These are phyloP conservation scores for Cyphellophora attinorum DNA, from an alignment of 2,329 filamentous ascomycete genomes.

Conservation along the genomic window DNA sequence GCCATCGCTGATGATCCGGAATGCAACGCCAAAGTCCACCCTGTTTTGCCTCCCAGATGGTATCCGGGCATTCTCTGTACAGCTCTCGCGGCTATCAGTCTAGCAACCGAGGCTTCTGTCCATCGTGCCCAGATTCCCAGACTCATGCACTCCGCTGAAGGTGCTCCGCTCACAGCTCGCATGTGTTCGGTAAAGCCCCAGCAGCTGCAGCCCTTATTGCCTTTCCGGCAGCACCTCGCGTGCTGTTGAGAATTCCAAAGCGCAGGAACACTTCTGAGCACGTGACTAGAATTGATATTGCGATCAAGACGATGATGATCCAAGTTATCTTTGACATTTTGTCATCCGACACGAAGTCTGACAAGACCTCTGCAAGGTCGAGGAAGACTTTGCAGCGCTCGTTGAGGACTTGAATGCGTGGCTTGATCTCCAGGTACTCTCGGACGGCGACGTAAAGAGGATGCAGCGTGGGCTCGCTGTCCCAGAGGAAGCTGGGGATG, in stretches of 20 bases:
- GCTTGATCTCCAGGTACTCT: constrained; percentile 96
- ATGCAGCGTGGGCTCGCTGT: constrained; percentile 87
- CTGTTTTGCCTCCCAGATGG: no score
- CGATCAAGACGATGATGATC: constrained; percentile 93
- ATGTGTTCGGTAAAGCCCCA: no score
- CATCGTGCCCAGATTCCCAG: no score
- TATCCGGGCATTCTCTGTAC: no score
- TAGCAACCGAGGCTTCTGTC: no score
- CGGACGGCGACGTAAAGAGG: constrained; percentile 89
- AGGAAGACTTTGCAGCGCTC: constrained; percentile 94
- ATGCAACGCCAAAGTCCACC: no score
- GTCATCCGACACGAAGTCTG: constrained; percentile 81
- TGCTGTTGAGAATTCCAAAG: constrained; percentile 58
- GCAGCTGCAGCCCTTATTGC: no score
- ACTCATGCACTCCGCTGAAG: no score
- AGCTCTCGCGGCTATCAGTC: no score
- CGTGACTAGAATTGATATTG: constrained; percentile 84
- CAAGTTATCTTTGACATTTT: constrained; percentile 88
- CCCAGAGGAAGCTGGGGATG: constrained; percentile 97
- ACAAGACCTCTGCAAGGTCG: constrained; percentile 88
- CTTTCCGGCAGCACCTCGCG: constrained; percentile 7
- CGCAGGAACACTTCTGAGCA: constrained; percentile 79
- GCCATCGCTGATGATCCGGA: no score
- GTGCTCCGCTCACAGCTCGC: no score
- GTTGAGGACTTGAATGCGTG: constrained; percentile 90